Percentiles rank a stretch among this genome's conserved stretches.
These are phyloP conservation scores for Metschnikowia rubicola DNA, from an alignment of 805 yeast species.

Conservation along the genomic window DNA sequence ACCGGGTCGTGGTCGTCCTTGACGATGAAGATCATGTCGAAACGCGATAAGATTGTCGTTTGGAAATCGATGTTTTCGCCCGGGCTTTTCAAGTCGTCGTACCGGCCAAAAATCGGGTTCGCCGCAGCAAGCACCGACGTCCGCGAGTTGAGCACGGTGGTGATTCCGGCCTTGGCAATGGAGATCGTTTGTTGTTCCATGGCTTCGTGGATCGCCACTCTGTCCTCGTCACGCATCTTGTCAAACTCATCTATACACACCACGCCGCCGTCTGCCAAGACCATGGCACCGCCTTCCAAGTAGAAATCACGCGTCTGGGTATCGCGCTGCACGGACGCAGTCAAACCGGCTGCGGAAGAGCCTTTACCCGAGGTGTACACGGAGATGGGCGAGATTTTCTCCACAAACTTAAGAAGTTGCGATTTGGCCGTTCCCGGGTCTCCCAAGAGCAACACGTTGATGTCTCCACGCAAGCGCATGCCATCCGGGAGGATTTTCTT, in stretches of 20 bases:
- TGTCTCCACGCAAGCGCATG: slow-evolving; percentile 94
- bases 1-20: slow-evolving; percentile 89
- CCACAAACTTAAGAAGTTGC: slow-evolving; percentile 90
- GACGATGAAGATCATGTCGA: slow-evolving; percentile 97
- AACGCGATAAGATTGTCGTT: slow-evolving; percentile 92
- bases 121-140: slow-evolving; percentile 98
- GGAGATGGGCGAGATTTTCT: slow-evolving; percentile 89
- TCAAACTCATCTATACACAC: slow-evolving; percentile 99
- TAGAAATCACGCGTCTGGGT: slow-evolving; percentile 84
- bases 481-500: slow-evolving; percentile 92
- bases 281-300: slow-evolving; percentile 99
- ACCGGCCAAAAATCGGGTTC: slow-evolving; percentile 94
- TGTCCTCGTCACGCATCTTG: slow-evolving; percentile 97
- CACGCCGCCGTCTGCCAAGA: slow-evolving; percentile 98
- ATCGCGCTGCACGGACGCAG: slow-evolving; percentile 96
- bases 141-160: slow-evolving; percentile 92
- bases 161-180: slow-evolving; percentile 98
- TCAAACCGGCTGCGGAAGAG: slow-evolving; percentile 98
- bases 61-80: slow-evolving; percentile 98
- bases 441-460: slow-evolving; percentile 87
- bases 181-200: slow-evolving; percentile 99
- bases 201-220: slow-evolving; percentile 99
- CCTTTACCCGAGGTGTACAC: slow-evolving; percentile 99
- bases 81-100: slow-evolving; percentile 92
- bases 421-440: slow-evolving; percentile 99